Evolutionary conservation across 495 filamentous ascomycete genomes (phyloP), one percentile per base, ranked within the genome.

Genomic region (Hypoxylon fragiforme): DNA sequence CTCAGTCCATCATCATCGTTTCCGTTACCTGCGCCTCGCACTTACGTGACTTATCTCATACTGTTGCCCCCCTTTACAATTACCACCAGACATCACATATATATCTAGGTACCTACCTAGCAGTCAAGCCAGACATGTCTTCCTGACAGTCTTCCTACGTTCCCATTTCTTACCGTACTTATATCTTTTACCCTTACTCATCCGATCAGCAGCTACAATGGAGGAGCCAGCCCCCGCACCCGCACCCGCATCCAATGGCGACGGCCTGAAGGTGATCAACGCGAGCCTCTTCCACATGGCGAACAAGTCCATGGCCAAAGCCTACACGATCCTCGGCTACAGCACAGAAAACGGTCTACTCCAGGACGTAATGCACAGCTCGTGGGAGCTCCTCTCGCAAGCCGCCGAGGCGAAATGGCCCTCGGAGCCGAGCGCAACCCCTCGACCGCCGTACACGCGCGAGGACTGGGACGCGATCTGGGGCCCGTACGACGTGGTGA

Each of bases 401-500:
- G 64, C 64, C 15, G 54, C 61, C 22, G 54, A 64, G 8, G 64
- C 57, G 6, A 67, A 50, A 13, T 67, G 46, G 34, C 57, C 57
- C 0, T 26, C 14, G 20, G n/a, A 61, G 7, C 44, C 41, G 11
- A 32, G 39, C 7, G 14, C 37, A 12, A 15, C 5, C 7, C 7
- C 39, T 2, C 9, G 12, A 15, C 35, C 32, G 0, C 53, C 50
- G 0, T 64, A 44, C 22, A 49, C 53, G 0, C 53, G 57, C 24
- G 19, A 18, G 0, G 72, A 79, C 38, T 78, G 75, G 51, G 75
- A 81, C 55, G 36, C 50, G 1, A 20, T 79, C 12, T 65, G 74
- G 20, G 70, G 72, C 15, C 34, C 68, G 26, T 72, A 64, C 61
- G 62, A 72, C 28, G 73, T 68, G 19, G 64, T 73, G 2, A 69